These are phyloP conservation scores for Microcyclospora pomicola DNA, from an alignment of 2,329 filamentous ascomycete genomes.

Conservation along the genomic window DNA sequence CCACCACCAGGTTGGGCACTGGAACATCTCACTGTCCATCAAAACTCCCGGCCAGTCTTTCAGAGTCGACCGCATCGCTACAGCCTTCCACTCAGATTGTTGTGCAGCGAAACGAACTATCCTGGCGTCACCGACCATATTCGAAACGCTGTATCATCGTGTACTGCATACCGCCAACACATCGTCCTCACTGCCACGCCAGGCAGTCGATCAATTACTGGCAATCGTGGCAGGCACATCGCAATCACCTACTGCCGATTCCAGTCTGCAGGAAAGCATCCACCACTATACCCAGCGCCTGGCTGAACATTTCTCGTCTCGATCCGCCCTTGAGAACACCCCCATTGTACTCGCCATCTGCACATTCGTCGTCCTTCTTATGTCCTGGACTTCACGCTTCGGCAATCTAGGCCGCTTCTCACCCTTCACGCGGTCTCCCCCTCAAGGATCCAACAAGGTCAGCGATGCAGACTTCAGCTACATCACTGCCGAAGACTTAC, in stretches of 20 bases:
- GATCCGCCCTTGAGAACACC: constrained; percentile 18
- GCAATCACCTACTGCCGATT: neutral
- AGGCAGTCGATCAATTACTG: neutral
- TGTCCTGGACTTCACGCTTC: constrained; percentile 36
- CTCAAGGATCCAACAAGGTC: constrained; percentile 39
- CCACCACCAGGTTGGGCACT: too few species aligned
- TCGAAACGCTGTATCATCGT: too few species aligned
- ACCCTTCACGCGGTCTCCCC: constrained; percentile 32
- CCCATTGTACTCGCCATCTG: constrained; percentile 18
- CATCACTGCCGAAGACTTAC: constrained; percentile 63
- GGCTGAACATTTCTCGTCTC: constrained; percentile 12
- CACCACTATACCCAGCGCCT: constrained; percentile 3
- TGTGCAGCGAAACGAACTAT: too few species aligned
- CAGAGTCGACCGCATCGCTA: too few species aligned
- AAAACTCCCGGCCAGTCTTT: too few species aligned
- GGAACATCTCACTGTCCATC: too few species aligned
- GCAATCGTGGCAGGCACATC: neutral
- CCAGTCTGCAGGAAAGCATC: constrained; percentile 1
- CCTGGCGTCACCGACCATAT: too few species aligned
- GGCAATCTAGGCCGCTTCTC: constrained; percentile 34
- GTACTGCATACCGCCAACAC: too few species aligned
- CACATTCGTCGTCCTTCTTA: constrained; percentile 28
- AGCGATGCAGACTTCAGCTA: constrained; percentile 69
- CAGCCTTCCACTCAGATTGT: too few species aligned
- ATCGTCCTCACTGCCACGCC: neutral